Conservation (phyloP, 306 rosid species). For the Vicia villosa region DNA sequence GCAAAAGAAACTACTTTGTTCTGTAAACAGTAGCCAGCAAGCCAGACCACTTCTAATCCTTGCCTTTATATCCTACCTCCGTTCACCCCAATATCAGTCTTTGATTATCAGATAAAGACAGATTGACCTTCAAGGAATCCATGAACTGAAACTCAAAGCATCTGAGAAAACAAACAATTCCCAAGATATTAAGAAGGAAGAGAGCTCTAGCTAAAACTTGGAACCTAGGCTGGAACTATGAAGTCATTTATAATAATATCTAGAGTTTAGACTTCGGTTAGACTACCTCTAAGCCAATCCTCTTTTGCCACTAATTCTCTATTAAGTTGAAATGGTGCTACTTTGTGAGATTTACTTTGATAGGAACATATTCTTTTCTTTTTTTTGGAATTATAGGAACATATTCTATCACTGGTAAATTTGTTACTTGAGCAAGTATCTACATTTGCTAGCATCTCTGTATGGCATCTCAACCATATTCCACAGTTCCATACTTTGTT, state of each 20-base stretch:
- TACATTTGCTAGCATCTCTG: background rate
- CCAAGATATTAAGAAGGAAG: slow-evolving; percentile 2
- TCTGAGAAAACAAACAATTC: background rate
- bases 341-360: slow-evolving; percentile 3
- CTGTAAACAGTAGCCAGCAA: no score
- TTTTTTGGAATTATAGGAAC: background rate
- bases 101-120: background rate
- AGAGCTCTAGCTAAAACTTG: background rate
- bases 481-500: background rate
- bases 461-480: slow-evolving; percentile 12
- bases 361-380: no score
- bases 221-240: slow-evolving; percentile 6
- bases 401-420: background rate
- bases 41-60: background rate
- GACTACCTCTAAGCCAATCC: slow-evolving; percentile 4
- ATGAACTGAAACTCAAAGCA: background rate
- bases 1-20: no score
- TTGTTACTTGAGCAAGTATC: slow-evolving; percentile 12
- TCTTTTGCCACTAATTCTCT: background rate
- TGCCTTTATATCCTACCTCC: background rate
- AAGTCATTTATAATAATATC: background rate
- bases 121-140: background rate
- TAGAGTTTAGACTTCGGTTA: slow-evolving; percentile 10
- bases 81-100: background rate
- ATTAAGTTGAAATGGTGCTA: background rate